Evolutionary conservation across 257 asterid genomes (phyloP), one percentile per base, ranked within the genome.

Genomic region (Avicennia marina): DNA sequence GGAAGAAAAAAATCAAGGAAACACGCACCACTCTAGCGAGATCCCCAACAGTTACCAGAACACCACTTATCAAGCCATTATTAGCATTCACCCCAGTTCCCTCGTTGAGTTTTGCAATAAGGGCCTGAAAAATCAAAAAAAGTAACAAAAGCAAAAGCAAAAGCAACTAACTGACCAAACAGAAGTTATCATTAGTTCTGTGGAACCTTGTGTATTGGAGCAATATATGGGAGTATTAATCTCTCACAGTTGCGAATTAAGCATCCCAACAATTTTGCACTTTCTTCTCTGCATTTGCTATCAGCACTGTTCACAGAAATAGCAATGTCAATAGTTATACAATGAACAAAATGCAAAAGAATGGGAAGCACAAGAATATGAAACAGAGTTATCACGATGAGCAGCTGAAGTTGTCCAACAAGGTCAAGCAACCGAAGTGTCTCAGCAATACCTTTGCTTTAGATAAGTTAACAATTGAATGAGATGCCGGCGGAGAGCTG

Each of bases 401-500:
- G 51, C 48, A 70, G 50, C 44, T 18, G 39, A 44, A 53, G 51
- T 18, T 56, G 9, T 46, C 20, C 56, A 53, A 61, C 45, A 60
- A 53, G 51, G 52, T 51, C 11, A 29, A 22, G 38, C 61, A 63
- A 62, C 31, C 44, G 16, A 50, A 56, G 56, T 31, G 63, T 57
- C 49, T 24, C 15, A 58, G 66, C 53, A 56, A 61, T 72, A 93
- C 99, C 99, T 93, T 74, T 89, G 95, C 60, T 93, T 87, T 63
- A 93, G 84, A 82, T 93, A 87, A 52, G 95, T 93, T 74, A 93
- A 77, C 74, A 93, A 70, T 58, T 93, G 99, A 69, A 89, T 93
- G 66, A 93, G 96, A 79, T 93, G 94, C 64, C 98, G 95, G 48
- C 99, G 99, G 26, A 93, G 97, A 67, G 99, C 97, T 22, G 99